Conservation (phyloP, 1,284 basidiomycete genomes). For the Cutaneotrichosporon cutaneum region DNA sequence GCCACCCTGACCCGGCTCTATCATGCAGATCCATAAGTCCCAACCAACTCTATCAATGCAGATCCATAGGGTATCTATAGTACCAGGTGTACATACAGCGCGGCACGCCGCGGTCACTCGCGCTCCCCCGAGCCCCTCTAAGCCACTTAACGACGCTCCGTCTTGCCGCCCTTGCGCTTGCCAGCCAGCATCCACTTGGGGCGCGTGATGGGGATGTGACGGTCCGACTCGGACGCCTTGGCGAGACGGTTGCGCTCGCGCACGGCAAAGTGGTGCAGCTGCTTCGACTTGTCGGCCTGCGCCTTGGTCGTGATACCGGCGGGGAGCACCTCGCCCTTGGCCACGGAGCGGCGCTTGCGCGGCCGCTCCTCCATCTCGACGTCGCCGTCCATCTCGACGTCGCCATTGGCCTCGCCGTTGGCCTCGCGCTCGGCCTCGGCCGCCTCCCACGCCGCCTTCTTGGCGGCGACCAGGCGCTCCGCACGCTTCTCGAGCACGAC, state of each 20-base stretch:
- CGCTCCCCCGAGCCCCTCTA: neutral
- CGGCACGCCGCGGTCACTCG: neutral
- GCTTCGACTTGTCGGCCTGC: constrained; percentile 76
- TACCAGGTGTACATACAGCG: constrained; percentile 8
- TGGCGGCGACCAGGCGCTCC: constrained; percentile 61
- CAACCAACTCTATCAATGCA: constrained; percentile 9
- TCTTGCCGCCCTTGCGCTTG: constrained; percentile 85
- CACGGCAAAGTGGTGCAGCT: constrained; percentile 79
- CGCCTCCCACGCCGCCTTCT: constrained; percentile 50
- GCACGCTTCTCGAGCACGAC: constrained; percentile 85
- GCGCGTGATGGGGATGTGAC: constrained; percentile 54
- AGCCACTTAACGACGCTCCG: constrained; percentile 64
- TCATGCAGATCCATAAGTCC: too few species aligned
- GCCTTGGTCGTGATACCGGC: constrained; percentile 76
- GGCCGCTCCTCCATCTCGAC: constrained; percentile 16
- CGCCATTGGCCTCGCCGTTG: constrained; percentile 16
- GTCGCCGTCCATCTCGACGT: constrained; percentile 39
- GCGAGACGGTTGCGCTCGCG: constrained; percentile 80
- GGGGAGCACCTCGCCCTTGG: constrained; percentile 17
- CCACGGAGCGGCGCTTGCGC: constrained; percentile 3
- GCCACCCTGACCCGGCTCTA: too few species aligned
- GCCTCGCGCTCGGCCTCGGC: constrained; percentile 43
- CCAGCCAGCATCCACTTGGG: constrained; percentile 69
- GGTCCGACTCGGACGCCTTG: constrained; percentile 85
- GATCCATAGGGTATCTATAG: constrained; percentile 5